Percentiles rank a stretch among this genome's conserved stretches.
phyloP scores from a whole-genome alignment of 176 grass and related monocot genomes.

The Thalia dealbata region DNA sequence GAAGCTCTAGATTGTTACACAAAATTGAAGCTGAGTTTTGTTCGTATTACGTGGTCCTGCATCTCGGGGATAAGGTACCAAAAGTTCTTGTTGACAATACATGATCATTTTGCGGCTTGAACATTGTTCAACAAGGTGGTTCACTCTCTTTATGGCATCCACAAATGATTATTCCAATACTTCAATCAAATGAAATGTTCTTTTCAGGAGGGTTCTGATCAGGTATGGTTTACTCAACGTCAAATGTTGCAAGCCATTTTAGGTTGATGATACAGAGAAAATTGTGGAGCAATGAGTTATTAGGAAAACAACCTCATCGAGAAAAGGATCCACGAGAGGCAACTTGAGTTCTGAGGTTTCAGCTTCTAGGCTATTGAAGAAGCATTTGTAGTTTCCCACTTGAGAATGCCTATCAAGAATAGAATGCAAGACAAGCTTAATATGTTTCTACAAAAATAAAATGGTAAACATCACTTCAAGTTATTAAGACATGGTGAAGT shows the following conservation, averaged over 20 bases:
- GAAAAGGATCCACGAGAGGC: constrained; percentile 69
- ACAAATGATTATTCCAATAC: constrained; percentile 37
- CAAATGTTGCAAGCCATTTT: neutral
- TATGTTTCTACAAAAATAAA: neutral
- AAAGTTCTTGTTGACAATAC: constrained; percentile 40
- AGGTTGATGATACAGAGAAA: neutral
- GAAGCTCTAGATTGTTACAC: too few species aligned
- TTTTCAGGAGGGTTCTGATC: constrained; percentile 67
- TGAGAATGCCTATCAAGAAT: constrained; percentile 53
- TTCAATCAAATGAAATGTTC: constrained; percentile 66
- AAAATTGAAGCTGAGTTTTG: constrained; percentile 64
- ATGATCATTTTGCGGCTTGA: constrained; percentile 7
- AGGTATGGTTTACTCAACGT: constrained; percentile 44
- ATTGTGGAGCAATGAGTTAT: neutral
- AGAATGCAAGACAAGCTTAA: neutral
- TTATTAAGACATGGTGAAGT: neutral
- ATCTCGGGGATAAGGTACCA: constrained; percentile 60
- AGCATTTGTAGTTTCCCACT: constrained; percentile 80
- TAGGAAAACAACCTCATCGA: constrained; percentile 51
- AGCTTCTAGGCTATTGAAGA: constrained; percentile 56
- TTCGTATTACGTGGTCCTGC: constrained; percentile 79
- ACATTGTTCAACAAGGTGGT: too few species aligned
- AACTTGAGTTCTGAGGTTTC: constrained; percentile 74
- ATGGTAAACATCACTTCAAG: neutral
- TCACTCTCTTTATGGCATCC: constrained; percentile 82